These are phyloP conservation scores for Suhomyces kilbournensis DNA, from an alignment of 805 yeast species.

Conservation along the genomic window DNA sequence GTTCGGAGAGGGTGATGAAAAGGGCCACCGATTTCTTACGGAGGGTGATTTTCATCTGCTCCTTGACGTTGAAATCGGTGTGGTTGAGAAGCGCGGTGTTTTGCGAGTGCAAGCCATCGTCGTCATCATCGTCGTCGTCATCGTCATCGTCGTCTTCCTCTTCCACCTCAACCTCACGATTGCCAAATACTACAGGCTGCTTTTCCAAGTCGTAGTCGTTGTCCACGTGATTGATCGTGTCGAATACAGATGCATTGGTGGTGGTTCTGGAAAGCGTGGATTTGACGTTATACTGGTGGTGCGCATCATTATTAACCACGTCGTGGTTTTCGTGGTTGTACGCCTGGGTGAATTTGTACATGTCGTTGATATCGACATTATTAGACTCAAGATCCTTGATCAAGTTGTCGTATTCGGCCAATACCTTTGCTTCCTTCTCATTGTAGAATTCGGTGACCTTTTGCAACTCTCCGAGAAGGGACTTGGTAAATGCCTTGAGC, in stretches of 20 bases:
- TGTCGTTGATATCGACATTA: slow-evolving; percentile 24
- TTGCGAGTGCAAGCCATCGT: slow-evolving; percentile 17
- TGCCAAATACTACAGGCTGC: slow-evolving; percentile 6
- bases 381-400: slow-evolving; percentile 44
- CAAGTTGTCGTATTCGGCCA: slow-evolving; percentile 43
- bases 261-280: slow-evolving; percentile 21
- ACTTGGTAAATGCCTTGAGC: slow-evolving; percentile 44
- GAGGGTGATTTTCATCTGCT: slow-evolving; percentile 56
- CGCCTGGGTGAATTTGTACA: slow-evolving; percentile 24
- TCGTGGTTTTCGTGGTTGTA: slow-evolving; percentile 15
- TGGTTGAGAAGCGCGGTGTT: slow-evolving; percentile 51
- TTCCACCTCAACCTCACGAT: slow-evolving; percentile 1
- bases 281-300: slow-evolving; percentile 18
- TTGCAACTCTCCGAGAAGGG: slow-evolving; percentile 45
- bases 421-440: slow-evolving; percentile 45
- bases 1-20: slow-evolving; percentile 75
- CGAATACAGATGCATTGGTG: slow-evolving; percentile 26
- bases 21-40: slow-evolving; percentile 63
- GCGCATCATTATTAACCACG: slow-evolving; percentile 12
- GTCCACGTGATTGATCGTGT: slow-evolving; percentile 23
- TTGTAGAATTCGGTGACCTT: slow-evolving; percentile 54
- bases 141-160: slow-evolving; percentile 21
- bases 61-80: slow-evolving; percentile 47
- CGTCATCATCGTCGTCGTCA: slow-evolving; percentile 34
- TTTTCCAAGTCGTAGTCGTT: slow-evolving; percentile 22